These are phyloP conservation scores for Mortierella antarctica DNA, from an alignment of 192 early-diverging fungal genomes.

Conservation along the genomic window DNA sequence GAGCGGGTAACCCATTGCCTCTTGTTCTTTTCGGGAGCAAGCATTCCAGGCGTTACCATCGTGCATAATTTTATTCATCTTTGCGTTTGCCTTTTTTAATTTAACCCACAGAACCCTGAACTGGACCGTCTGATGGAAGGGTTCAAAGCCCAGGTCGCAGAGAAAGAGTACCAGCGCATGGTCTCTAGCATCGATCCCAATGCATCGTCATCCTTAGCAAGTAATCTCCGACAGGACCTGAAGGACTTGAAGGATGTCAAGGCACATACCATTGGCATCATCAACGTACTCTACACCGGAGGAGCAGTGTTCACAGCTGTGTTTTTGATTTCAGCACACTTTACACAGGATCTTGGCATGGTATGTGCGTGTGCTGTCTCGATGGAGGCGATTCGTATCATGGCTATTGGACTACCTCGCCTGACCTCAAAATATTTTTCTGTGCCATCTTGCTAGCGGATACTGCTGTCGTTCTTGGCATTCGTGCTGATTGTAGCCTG, in stretches of 20 bases:
- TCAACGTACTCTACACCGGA: constrained; percentile 47
- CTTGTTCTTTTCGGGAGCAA: not conserved
- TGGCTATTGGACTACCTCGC: not conserved
- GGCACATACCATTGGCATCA: constrained; percentile 32
- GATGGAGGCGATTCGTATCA: not conserved
- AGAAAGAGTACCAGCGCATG: constrained; percentile 45
- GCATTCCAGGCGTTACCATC: not conserved
- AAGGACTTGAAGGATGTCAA: constrained; percentile 46
- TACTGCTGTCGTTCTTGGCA: constrained; percentile 29
- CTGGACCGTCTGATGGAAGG: constrained; percentile 38
- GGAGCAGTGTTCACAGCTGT: constrained; percentile 43
- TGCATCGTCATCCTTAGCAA: constrained; percentile 5
- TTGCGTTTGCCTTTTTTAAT: not conserved
- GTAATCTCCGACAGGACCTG: constrained; percentile 29
- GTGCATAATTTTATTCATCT: not conserved
- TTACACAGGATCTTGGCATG: constrained; percentile 39
- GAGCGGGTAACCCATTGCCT: constrained; percentile 20
- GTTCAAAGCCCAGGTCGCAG: constrained; percentile 32
- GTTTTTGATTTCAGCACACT: constrained; percentile 46
- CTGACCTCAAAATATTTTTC: not conserved
- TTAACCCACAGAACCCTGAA: constrained; percentile 33
- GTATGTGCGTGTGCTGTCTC: not conserved
- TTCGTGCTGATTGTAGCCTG: constrained; percentile 44
- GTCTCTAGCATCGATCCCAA: constrained; percentile 18
- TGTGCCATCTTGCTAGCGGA: constrained; percentile 3